A percentile compares a stretch with the other conserved stretches of the same genome.
Conservation (phyloP, 495 filamentous ascomycete species). For the Pyrenula aspistea region DNA sequence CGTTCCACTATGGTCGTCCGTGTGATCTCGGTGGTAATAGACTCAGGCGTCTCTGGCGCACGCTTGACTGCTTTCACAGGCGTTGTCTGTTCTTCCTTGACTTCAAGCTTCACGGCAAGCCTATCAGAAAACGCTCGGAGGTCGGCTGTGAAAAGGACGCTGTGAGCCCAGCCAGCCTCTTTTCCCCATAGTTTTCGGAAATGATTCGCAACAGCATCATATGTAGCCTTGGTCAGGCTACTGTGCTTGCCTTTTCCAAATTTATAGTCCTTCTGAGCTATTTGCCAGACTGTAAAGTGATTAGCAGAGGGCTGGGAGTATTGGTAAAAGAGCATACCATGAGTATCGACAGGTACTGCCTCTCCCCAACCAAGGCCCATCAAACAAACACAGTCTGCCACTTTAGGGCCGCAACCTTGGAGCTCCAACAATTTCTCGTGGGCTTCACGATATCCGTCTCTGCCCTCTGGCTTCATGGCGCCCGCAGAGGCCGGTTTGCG, state of each 20-base stretch:
- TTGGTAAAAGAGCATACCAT: conserved; percentile 39
- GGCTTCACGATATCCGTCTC: conserved; percentile 63
- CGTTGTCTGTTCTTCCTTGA: conserved; percentile 30
- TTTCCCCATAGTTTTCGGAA: conserved; percentile 87
- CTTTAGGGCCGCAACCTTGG: conserved; percentile 88
- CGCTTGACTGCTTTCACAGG: conserved; percentile 11
- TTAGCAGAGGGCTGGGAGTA: not conserved
- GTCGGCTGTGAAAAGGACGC: conserved; percentile 91
- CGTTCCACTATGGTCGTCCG: not conserved
- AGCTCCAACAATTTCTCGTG: conserved; percentile 70
- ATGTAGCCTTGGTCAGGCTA: conserved; percentile 76
- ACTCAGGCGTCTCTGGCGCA: conserved; percentile 2
- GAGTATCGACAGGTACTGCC: conserved; percentile 90
- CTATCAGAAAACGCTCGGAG: conserved; percentile 70
- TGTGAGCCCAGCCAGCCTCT: conserved; percentile 95
- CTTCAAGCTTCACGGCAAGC: conserved; percentile 37
- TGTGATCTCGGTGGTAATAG: not conserved
- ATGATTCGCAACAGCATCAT: conserved; percentile 79
- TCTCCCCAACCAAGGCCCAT: conserved; percentile 98
- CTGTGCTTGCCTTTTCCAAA: conserved; percentile 79
- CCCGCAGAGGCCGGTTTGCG: conserved; percentile 25
- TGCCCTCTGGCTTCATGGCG: conserved; percentile 43
- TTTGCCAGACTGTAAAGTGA: conserved; percentile 69
- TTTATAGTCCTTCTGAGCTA: conserved; percentile 88
- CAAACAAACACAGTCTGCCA: conserved; percentile 89